A percentile compares a stretch with the other conserved stretches of the same genome.
These are phyloP conservation scores for Avicennia marina DNA, from an alignment of 257 asterid genomes.

Conservation along the genomic window DNA sequence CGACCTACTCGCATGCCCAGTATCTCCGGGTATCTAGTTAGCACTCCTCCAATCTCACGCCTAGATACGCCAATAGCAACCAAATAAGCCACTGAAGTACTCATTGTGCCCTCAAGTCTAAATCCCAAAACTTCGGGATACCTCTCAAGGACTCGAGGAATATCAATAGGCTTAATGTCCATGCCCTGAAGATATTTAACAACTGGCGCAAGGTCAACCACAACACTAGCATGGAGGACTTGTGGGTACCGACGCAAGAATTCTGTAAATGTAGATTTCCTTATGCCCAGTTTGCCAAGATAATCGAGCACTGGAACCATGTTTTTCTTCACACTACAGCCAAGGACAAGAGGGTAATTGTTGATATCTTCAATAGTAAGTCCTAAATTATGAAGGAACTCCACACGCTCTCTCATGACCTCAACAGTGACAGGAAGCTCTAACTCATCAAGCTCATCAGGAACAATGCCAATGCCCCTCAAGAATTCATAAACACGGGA, in stretches of 20 bases:
- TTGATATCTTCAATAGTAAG: conserved; percentile 85
- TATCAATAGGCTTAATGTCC: conserved; percentile 84
- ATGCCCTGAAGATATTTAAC: conserved; percentile 92
- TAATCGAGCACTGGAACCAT: conserved; percentile 95
- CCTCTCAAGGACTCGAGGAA: conserved; percentile 80
- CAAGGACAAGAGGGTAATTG: conserved; percentile 93
- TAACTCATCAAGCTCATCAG: conserved; percentile 93
- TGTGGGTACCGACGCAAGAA: conserved; percentile 84
- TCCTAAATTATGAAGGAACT: conserved; percentile 89
- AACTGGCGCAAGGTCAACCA: conserved; percentile 87
- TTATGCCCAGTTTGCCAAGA: conserved; percentile 87
- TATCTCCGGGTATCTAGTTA: conserved; percentile 77
- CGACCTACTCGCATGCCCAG: conserved; percentile 96
- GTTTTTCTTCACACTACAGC: conserved; percentile 97
- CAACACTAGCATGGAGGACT: conserved; percentile 97
- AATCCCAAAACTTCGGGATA: conserved; percentile 92
- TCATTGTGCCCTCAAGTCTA: conserved; percentile 97
- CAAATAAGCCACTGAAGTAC: conserved; percentile 95
- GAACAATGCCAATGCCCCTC: conserved; percentile 62
- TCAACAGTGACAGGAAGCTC: conserved; percentile 95
- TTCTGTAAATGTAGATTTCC: conserved; percentile 72
- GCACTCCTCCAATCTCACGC: conserved; percentile 80
- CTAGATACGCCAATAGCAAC: conserved; percentile 93
- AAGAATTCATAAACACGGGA: conserved; percentile 76
- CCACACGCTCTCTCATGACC: conserved; percentile 88